Evolutionary conservation across 208 protist genomes (phyloP), one percentile per base, ranked within the genome.

Genomic region (Crithidia thermophila): DNA sequence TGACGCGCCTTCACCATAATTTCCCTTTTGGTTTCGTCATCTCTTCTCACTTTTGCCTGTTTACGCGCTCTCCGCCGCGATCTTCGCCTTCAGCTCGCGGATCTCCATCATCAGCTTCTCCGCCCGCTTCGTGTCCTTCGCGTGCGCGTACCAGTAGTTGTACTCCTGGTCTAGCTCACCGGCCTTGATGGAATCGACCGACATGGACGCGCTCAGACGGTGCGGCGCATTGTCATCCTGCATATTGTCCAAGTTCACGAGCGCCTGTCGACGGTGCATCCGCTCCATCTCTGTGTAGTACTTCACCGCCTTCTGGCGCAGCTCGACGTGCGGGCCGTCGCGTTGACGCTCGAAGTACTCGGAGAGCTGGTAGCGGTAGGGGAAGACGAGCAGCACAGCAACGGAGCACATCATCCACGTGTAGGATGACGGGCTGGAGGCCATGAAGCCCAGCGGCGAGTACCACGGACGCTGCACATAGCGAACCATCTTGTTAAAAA

Each of bases 241-340:
- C 20, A 91, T 63, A 64, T 70, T 92, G 20, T 86, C 67, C 53
- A 83, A 67, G 64, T 93, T 96, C 57, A 91, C 68, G 30, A 90
- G 34, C 23, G 85, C 87, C 74, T 96, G 88, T 3, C 91, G 86
- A 10, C 88, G 84, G 69, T 96, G 89, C 86, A 91, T 94, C 10
- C 83, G 84, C 58, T 94, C 91, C 34, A 96, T 85, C 68, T 94
- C 87, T 13, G 88, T 79, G 77, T 96, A 96, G 70, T 94, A 94
- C 63, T 89, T 75, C 18, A 94, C 84, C 1, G 91, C 88, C 52
- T 82, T 84, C 36, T 84, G 80, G 0, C 91, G 82, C 45, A 94
- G 28, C 55, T 94, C 83, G 9, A 90, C 66, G 67, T 96, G 84
- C 18, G 81, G 83, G 1, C 85, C 83, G 47, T 88, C 82, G 21